Evolutionary conservation across 2,329 filamentous ascomycete species (phyloP).

Genomic region (Aureobasidium uvarum): DNA sequence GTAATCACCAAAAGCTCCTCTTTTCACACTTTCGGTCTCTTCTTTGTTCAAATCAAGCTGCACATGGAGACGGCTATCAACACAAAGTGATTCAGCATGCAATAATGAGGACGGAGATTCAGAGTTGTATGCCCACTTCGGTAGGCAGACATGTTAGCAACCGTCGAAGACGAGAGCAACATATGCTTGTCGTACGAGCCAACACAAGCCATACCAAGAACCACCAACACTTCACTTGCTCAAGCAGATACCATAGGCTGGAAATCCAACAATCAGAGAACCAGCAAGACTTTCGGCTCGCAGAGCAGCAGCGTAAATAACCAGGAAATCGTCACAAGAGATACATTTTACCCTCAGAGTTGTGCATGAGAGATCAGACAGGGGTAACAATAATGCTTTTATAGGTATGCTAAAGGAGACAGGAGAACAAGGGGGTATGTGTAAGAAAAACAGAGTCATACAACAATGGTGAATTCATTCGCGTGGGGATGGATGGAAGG

Average conservation of each 20-base stretch:
- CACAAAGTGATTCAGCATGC: background rate
- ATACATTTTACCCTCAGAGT: background rate
- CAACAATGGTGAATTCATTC: background rate
- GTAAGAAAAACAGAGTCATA: background rate
- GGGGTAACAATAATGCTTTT: background rate
- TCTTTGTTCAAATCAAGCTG: background rate
- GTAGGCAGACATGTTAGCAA: background rate
- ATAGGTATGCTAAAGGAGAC: constrained; percentile 5
- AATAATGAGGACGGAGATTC: background rate
- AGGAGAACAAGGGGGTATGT: background rate
- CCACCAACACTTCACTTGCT: no score
- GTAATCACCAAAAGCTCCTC: constrained; percentile 21
- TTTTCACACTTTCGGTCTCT: background rate
- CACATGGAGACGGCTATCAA: background rate
- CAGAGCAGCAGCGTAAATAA: no score
- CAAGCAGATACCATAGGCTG: no score
- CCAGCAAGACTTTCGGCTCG: background rate
- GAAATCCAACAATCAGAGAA: background rate
- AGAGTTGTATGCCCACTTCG: background rate
- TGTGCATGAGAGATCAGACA: background rate
- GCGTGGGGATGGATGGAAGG: background rate
- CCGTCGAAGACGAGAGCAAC: background rate
- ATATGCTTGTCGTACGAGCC: background rate
- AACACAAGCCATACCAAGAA: no score
- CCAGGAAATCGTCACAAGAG: background rate